Percentiles rank a stretch among this genome's conserved stretches.
Conservation (phyloP, 73 alveolate genomes). For the Breviolum minutum region DNA sequence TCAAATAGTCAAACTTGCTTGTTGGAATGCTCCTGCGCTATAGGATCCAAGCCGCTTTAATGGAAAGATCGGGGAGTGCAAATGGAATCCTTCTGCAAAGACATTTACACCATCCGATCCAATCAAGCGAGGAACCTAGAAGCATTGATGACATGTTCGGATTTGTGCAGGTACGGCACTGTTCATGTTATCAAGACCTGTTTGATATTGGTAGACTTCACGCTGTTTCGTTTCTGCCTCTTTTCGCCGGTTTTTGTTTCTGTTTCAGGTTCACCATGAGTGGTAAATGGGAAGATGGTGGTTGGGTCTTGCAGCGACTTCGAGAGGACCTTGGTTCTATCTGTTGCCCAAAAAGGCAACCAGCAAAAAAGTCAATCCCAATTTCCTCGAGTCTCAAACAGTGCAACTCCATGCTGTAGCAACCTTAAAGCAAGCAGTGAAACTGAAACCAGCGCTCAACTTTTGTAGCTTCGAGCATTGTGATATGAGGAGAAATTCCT, state of each 20-base stretch:
- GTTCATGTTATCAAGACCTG: too few species aligned
- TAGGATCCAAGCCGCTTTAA: constrained; percentile 62
- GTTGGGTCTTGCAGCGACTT: constrained; percentile 83
- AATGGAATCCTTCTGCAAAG: constrained; percentile 79
- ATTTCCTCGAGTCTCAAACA: background rate
- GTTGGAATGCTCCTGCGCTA: background rate
- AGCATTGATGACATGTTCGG: too few species aligned
- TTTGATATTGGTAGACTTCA: background rate
- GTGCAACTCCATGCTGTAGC: background rate
- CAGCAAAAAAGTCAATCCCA: background rate
- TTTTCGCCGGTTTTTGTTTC: background rate
- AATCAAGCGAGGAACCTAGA: background rate
- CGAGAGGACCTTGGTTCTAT: constrained; percentile 20
- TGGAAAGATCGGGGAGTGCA: constrained; percentile 80
- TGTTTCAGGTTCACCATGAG: constrained; percentile 71
- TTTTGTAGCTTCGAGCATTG: background rate
- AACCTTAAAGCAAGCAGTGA: too few species aligned
- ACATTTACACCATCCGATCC: constrained; percentile 86
- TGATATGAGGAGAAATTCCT: background rate
- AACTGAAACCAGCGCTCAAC: too few species aligned
- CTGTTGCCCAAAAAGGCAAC: background rate
- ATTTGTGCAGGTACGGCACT: too few species aligned
- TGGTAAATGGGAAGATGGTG: constrained; percentile 86
- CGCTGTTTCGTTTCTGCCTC: background rate
- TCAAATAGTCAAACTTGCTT: background rate